Evolutionary conservation across 805 yeast species (phyloP).

Genomic region (Peterozyma toletana): DNA sequence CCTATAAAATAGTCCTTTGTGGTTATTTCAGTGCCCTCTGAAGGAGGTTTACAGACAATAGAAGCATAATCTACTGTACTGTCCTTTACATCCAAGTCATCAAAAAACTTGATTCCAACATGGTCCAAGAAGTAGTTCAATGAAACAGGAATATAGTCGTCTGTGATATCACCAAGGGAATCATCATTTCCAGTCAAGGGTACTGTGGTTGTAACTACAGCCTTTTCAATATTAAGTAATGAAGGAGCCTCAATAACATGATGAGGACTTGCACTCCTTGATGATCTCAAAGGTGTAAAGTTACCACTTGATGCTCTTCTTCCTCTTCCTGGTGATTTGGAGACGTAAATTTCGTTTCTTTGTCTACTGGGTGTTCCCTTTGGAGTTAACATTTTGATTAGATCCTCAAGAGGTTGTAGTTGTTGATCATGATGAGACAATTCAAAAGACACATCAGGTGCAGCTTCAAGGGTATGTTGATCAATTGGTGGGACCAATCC

Average conservation of each 20-base stretch:
- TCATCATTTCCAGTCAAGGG: conserved; percentile 19
- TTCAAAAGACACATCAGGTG: conserved; percentile 19
- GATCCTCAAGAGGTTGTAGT: conserved; percentile 9
- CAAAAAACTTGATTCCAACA: conserved; percentile 35
- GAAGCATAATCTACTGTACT: neutral
- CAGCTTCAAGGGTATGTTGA: conserved; percentile 1
- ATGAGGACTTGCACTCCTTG: neutral
- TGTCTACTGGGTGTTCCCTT: conserved; percentile 1
- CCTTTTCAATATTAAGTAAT: conserved; percentile 1
- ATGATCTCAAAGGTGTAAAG: conserved; percentile 7
- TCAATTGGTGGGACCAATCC: neutral
- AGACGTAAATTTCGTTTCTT: conserved; percentile 1
- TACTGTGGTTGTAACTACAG: conserved; percentile 17
- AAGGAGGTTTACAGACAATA: neutral
- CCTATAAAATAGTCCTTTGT: conserved; percentile 29
- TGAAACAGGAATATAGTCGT: conserved; percentile 24
- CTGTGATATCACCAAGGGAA: conserved; percentile 10
- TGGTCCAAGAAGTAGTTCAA: conserved; percentile 30
- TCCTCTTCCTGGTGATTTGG: conserved; percentile 2
- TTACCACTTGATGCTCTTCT: conserved; percentile 2
- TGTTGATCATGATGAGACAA: conserved; percentile 10
- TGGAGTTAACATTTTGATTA: conserved; percentile 8
- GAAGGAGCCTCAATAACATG: neutral
- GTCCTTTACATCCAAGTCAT: conserved; percentile 28
- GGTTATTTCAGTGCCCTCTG: conserved; percentile 13